Evolutionary conservation across 2,329 filamentous ascomycete species (phyloP).

Genomic region (Aspergillus luchuensis): DNA sequence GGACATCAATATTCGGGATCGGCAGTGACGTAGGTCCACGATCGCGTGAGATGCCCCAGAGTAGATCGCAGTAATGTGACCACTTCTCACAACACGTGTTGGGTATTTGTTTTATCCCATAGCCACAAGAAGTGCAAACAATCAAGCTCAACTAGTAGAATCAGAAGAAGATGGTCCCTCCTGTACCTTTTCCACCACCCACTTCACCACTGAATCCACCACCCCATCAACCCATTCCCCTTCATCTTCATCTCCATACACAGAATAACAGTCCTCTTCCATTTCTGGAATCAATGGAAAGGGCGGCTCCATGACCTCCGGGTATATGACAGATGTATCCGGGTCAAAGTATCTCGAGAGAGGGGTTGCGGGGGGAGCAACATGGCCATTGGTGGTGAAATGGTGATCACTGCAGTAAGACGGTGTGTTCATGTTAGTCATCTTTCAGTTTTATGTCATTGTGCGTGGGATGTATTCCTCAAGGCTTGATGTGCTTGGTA

Average conservation of each 20-base stretch:
- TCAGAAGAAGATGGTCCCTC: not conserved
- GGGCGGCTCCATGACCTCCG: slow-evolving; percentile 13
- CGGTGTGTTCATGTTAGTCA: too few species aligned
- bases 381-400: not conserved
- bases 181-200: not conserved
- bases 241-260: not conserved
- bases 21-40: not conserved
- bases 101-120: too few species aligned
- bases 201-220: slow-evolving; percentile 3
- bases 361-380: not conserved
- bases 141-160: too few species aligned
- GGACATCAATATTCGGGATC: not conserved
- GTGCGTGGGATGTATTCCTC: too few species aligned
- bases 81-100: too few species aligned
- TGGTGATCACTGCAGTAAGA: not conserved
- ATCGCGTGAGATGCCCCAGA: not conserved
- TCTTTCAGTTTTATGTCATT: too few species aligned
- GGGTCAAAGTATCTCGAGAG: slow-evolving; percentile 27
- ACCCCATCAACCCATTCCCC: not conserved
- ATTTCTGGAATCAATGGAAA: slow-evolving; percentile 8
- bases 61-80: not conserved
- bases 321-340: slow-evolving; percentile 16
- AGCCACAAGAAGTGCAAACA: too few species aligned
- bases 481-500: too few species aligned
- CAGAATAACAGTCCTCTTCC: slow-evolving; percentile 6